A percentile compares a stretch with the other conserved stretches of the same genome.
phyloP scores from a whole-genome alignment of 331 rosid genomes.

The Malus hybrid region DNA sequence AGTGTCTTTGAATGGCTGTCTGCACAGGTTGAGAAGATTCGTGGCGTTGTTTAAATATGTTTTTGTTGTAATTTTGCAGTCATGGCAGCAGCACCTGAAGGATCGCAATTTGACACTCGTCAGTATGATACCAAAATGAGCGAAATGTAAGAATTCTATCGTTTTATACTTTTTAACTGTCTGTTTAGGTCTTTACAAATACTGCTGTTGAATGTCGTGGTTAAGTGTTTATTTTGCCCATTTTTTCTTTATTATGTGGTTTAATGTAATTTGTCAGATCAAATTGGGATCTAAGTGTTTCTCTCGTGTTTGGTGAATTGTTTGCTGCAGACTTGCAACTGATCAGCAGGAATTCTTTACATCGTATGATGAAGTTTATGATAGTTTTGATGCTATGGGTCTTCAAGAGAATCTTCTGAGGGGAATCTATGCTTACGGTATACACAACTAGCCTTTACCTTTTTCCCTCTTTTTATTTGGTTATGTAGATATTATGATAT shows the following conservation, averaged over 20 bases:
- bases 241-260: no score
- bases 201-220: neutral
- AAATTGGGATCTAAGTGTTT: slow-evolving; percentile 10
- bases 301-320: neutral
- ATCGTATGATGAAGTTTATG: slow-evolving; percentile 58
- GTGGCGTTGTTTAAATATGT: neutral
- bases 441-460: neutral
- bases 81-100: slow-evolving; percentile 75
- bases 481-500: neutral
- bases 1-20: neutral
- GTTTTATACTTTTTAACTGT: neutral
- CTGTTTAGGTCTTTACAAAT: neutral
- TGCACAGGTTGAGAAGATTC: neutral
- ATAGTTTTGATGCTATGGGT: slow-evolving; percentile 73
- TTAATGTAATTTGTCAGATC: no score
- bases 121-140: slow-evolving; percentile 52
- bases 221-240: neutral
- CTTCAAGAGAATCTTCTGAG: slow-evolving; percentile 75
- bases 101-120: slow-evolving; percentile 48
- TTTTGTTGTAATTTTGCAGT: slow-evolving; percentile 21
- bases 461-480: neutral
- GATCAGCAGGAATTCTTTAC: slow-evolving; percentile 67
- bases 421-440: slow-evolving; percentile 77
- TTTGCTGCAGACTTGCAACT: slow-evolving; percentile 40
- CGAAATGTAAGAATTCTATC: slow-evolving; percentile 42